Base-by-base conservation (phyloP, 2,329 filamentous ascomycete species). In the Venturia pyrina region DNA sequence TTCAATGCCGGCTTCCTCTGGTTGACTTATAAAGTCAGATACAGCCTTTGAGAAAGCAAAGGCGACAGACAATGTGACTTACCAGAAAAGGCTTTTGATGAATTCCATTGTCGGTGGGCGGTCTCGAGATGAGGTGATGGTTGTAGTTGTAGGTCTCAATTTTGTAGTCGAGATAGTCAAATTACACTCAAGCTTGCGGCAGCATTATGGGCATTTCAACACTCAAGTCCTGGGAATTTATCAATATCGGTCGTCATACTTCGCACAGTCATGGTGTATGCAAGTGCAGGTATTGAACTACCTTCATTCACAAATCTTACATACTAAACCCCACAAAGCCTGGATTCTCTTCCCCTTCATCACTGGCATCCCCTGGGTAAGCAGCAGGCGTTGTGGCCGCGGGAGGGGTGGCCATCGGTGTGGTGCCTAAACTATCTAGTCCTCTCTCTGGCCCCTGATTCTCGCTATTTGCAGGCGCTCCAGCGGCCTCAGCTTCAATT, bases 341-440 rank as follows among this genome's bases (percentile, higher is more conserved):
- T n/a, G 53, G 53, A 37, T 59, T 37, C 17, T 59, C 53, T 37
- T 59, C 53, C 19, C 37, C 53, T 11, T 59, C 53, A n/a, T 59
- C 53, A 37, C 32, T 59, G 53, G 7, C 32, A 5, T 59, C 53
- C 6, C 32, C 53, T 59, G 53, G 53, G 15, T 59, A n/a, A 3
- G 53, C 53, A 37, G 53, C 53, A 34, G 53, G 28, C 32, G 53
- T 59, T 13, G 28, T 37, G 6, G 11, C 53, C 32, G 32, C 32
- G 19, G 53, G 53, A 59, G 53, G 40, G 28, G 24, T 56, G 28
- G 53, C 53, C 32, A n/a, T 32, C 17, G 53, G 53, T 11, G 53
- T 59, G 17, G 63, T 44, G 17, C 65, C 61, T 41, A 65, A 40
- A 46, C 65, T 66, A 32, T 66, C 61, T 21, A 66, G 32, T 17